Base-by-base conservation (phyloP, 2,329 filamentous ascomycete species). In the Talaromyces verruculosus region DNA sequence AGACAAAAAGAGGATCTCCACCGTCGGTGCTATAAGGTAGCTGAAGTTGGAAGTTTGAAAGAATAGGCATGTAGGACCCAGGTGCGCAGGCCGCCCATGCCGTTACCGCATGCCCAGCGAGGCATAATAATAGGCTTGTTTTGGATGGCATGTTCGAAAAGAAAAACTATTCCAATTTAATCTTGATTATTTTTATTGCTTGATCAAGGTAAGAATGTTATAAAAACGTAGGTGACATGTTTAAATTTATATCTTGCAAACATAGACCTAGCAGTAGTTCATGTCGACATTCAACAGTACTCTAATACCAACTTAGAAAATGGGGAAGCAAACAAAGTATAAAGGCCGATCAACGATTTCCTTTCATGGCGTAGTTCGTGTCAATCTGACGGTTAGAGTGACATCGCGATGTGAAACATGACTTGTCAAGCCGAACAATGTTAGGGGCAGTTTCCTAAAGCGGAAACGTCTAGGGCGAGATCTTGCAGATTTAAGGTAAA, bases 1-100 rank as follows among this genome's bases (percentile, higher is more conserved):
- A 65, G 41, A 81, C 74, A 22, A 71, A 72, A 61, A 72, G 69
- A 13, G 76, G 73, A 28, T 69, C 66, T 22, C 73, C 72, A 25
- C 30, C 30, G 22, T 61, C 47, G 35, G 58, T 72, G 61, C 77
- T 79, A 17, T 70, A 76, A 2, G 80, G 79, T 1, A 81, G 74
- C 65, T 81, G 79, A 1, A 82, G 76, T 10, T 69, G 57, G 28
- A 61, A 61, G 22, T 65, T 51, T 22, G 43, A 57, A 28, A 65
- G 76, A 7, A 35, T 61, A 6, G 64, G 64, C 35, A 61, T 33
- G 51, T 47, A 61, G 49, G 55, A 55, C 72, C 76, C 64, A 35
- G 58, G 64, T 11, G 64, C 64, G 22, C 64, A 65, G 22, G 22
- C 33, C 6, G 60, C 43, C 60, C 43, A 62, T 28, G 45, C n/a